These are phyloP conservation scores for Russula earlei DNA, from an alignment of 768 basidiomycete genomes.

Conservation along the genomic window DNA sequence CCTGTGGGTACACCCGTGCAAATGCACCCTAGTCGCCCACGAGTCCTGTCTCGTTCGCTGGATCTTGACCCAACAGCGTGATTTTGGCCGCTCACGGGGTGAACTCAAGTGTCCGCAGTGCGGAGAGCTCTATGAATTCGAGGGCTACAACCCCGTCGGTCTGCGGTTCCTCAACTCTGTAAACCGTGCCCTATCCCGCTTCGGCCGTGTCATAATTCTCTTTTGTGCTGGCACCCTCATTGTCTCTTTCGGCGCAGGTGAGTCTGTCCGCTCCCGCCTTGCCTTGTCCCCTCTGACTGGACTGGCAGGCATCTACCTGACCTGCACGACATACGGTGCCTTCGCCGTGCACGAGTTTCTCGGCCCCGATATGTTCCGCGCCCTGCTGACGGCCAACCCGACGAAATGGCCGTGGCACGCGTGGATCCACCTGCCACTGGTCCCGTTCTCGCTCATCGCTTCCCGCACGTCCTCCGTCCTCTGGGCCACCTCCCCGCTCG, in stretches of 20 bases:
- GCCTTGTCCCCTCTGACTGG: neutral
- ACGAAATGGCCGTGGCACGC: slow-evolving; percentile 69
- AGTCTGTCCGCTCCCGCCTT: too few species aligned
- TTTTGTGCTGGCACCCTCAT: slow-evolving; percentile 41
- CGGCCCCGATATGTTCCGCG: slow-evolving; percentile 46
- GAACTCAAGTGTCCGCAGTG: slow-evolving; percentile 80
- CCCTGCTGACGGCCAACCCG: slow-evolving; percentile 59
- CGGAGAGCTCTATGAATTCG: slow-evolving; percentile 52
- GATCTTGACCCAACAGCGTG: slow-evolving; percentile 64
- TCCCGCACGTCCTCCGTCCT: slow-evolving; percentile 34
- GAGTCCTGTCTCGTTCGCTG: slow-evolving; percentile 71
- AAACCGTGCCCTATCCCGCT: slow-evolving; percentile 40
- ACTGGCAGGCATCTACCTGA: slow-evolving; percentile 34
- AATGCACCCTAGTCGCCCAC: slow-evolving; percentile 72
- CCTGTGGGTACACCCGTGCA: slow-evolving; percentile 73
- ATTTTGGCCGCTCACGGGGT: slow-evolving; percentile 41
- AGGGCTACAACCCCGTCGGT: slow-evolving; percentile 49
- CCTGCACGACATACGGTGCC: slow-evolving; percentile 60
- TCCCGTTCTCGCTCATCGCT: slow-evolving; percentile 58
- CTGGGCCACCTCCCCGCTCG: slow-evolving; percentile 22
- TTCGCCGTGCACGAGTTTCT: slow-evolving; percentile 63
- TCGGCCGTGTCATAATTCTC: slow-evolving; percentile 45
- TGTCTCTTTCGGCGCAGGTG: slow-evolving; percentile 53
- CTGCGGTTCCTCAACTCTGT: slow-evolving; percentile 42
- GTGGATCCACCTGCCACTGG: slow-evolving; percentile 62